phyloP scores from a whole-genome alignment of 2,329 filamentous ascomycete genomes.

The Volutella citrinella region DNA sequence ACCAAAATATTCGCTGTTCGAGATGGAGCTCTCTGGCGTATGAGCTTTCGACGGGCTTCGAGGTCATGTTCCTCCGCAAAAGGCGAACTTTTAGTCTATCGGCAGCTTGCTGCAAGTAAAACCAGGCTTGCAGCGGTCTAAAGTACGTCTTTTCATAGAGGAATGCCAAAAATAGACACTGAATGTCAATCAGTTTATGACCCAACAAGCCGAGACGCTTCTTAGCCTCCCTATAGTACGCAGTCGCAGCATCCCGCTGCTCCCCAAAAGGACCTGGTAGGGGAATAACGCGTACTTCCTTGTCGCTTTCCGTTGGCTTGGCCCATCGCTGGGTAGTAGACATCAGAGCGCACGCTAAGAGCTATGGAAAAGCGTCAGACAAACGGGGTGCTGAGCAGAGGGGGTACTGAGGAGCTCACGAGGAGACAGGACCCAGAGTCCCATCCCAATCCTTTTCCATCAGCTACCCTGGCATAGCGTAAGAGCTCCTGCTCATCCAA shows the following conservation, averaged over 20 bases:
- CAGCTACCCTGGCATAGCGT: conserved; percentile 11
- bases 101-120: conserved; percentile 19
- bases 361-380: not conserved
- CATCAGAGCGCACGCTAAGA: conserved; percentile 8
- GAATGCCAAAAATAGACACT: conserved; percentile 21
- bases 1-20: conserved; percentile 21
- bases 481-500: conserved; percentile 19
- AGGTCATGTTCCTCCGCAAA: conserved; percentile 2
- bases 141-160: conserved; percentile 21
- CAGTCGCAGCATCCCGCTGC: conserved; percentile 8
- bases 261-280: not conserved
- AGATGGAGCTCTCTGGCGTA: conserved; percentile 9
- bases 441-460: conserved; percentile 17
- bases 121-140: conserved; percentile 19
- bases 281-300: too few relatives aligned
- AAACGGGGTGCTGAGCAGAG: not conserved
- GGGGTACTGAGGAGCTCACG: conserved; percentile 4
- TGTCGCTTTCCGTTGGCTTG: too few relatives aligned
- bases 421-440: conserved; percentile 19
- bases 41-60: not conserved
- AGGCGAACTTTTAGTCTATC: conserved; percentile 8
- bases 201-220: conserved; percentile 20
- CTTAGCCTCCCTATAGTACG: conserved; percentile 20
- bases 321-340: conserved; percentile 1
- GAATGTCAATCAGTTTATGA: conserved; percentile 19